Evolutionary conservation across 495 filamentous ascomycete species (phyloP).

Genomic region (Penicillium cosmopolitanum): DNA sequence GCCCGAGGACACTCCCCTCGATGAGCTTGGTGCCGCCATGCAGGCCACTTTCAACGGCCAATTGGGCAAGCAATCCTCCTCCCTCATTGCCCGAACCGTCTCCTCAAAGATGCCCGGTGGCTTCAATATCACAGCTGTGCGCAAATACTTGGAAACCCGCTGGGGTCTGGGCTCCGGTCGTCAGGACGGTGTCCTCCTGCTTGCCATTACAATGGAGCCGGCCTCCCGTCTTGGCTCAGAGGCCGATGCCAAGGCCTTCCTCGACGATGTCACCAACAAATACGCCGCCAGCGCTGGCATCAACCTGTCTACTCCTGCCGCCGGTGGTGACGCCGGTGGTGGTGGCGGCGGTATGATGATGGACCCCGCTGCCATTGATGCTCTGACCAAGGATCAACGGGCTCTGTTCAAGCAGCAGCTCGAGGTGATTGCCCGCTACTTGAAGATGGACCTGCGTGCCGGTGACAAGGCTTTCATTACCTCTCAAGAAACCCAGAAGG

Average conservation of each 20-base stretch:
- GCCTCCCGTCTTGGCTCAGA: conserved; percentile 85
- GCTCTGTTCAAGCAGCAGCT: conserved; percentile 97
- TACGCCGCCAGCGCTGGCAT: conserved; percentile 87
- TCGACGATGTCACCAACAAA: conserved; percentile 85
- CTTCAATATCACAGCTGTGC: conserved; percentile 94
- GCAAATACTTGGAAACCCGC: conserved; percentile 91
- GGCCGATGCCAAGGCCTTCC: conserved; percentile 85
- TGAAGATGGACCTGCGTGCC: conserved; percentile 94
- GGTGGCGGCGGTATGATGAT: conserved; percentile 90
- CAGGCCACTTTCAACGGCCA: conserved; percentile 98
- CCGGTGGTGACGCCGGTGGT: conserved; percentile 74
- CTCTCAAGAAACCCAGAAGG: conserved; percentile 79
- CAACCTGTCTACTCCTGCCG: conserved; percentile 74
- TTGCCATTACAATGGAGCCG: conserved; percentile 93
- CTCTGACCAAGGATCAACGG: conserved; percentile 92
- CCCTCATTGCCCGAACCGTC: conserved; percentile 88
- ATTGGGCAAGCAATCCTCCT: conserved; percentile 94
- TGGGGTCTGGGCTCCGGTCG: conserved; percentile 89
- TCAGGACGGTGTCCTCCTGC: conserved; percentile 87
- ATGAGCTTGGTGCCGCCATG: conserved; percentile 94
- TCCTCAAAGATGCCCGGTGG: conserved; percentile 99
- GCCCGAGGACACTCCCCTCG: conserved; percentile 94
- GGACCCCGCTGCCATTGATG: conserved; percentile 97
- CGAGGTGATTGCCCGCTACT: conserved; percentile 90
- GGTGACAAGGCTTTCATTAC: conserved; percentile 91